Percentiles rank a stretch among this genome's conserved stretches.
Conservation (phyloP, 2,329 filamentous ascomycete species). For the Ophiosphaerella narmari region DNA sequence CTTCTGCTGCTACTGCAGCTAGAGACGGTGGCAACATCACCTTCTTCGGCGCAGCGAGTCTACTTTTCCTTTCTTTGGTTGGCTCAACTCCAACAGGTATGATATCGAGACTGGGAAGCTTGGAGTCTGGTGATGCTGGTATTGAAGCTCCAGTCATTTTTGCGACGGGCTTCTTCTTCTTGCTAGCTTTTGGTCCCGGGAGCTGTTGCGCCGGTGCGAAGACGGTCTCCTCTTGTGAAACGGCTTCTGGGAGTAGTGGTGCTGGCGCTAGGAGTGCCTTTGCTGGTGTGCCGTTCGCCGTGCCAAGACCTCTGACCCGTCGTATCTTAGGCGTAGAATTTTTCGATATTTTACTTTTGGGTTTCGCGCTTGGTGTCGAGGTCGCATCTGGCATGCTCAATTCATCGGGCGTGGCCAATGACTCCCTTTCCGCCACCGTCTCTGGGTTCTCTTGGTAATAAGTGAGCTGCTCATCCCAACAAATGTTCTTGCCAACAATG, state of each 20-base stretch:
- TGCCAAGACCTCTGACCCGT: slow-evolving; percentile 38
- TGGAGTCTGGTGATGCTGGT: slow-evolving; percentile 11
- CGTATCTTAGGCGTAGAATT: slow-evolving; percentile 40
- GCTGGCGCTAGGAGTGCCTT: slow-evolving; percentile 40
- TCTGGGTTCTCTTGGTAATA: slow-evolving; percentile 50
- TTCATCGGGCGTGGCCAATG: slow-evolving; percentile 40
- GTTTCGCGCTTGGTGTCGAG: slow-evolving; percentile 19
- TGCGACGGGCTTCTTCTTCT: slow-evolving; percentile 26
- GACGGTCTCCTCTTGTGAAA: slow-evolving; percentile 1
- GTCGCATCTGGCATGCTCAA: slow-evolving; percentile 26
- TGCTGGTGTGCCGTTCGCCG: slow-evolving; percentile 45
- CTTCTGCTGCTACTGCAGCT: slow-evolving; percentile 11
- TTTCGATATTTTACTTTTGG: slow-evolving; percentile 31
- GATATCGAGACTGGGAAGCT: slow-evolving; percentile 25
- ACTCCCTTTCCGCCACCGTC: slow-evolving; percentile 36
- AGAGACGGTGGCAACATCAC: slow-evolving; percentile 37
- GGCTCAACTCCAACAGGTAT: slow-evolving; percentile 28
- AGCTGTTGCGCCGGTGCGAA: slow-evolving; percentile 14
- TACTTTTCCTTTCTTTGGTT: slow-evolving; percentile 34
- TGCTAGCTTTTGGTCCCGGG: slow-evolving; percentile 23
- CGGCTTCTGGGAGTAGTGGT: slow-evolving; percentile 25
- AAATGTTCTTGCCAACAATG: slow-evolving; percentile 42
- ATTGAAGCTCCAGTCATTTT: slow-evolving; percentile 2
- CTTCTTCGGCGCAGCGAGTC: slow-evolving; percentile 41
- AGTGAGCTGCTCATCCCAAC: slow-evolving; percentile 54